phyloP scores from a whole-genome alignment of 352 stramenopile species.

The Peronospora belbahrii region DNA sequence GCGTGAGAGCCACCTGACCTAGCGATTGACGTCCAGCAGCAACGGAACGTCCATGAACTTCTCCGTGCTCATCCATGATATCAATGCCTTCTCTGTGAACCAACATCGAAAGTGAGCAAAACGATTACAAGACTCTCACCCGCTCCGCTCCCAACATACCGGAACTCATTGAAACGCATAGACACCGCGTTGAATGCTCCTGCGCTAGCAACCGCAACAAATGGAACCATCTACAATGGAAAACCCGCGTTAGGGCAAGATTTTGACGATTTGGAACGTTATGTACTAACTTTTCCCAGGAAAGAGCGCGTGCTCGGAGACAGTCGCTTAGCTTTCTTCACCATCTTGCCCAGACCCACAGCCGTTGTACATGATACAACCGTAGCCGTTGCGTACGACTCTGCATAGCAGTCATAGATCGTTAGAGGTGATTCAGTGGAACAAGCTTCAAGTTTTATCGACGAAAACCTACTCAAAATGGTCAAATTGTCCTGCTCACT shows the following conservation, averaged over 20 bases:
- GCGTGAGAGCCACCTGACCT: constrained; percentile 69
- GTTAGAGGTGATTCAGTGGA: background rate
- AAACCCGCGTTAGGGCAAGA: background rate
- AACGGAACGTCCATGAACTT: constrained; percentile 69
- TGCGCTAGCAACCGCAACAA: constrained; percentile 72
- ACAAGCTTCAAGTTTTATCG: background rate
- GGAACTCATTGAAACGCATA: constrained; percentile 83
- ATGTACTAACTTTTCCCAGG: constrained; percentile 45
- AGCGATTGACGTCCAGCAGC: constrained; percentile 75
- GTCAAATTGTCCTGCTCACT: constrained; percentile 67
- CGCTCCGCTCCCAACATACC: constrained; percentile 31
- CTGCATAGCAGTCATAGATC: constrained; percentile 17
- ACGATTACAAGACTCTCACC: background rate
- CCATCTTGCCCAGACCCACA: constrained; percentile 65
- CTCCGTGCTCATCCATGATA: constrained; percentile 71
- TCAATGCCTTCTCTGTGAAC: constrained; percentile 65
- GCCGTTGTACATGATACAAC: constrained; percentile 72
- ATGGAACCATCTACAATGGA: constrained; percentile 67
- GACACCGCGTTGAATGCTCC: constrained; percentile 84
- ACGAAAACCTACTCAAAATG: constrained; percentile 54
- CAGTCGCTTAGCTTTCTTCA: constrained; percentile 68
- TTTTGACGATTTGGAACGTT: background rate
- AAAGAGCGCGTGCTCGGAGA: constrained; percentile 51
- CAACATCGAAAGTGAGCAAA: constrained; percentile 4
- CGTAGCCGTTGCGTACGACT: constrained; percentile 73